Conservation (phyloP, 139 green algal species). For the Chlorella sp. region DNA sequence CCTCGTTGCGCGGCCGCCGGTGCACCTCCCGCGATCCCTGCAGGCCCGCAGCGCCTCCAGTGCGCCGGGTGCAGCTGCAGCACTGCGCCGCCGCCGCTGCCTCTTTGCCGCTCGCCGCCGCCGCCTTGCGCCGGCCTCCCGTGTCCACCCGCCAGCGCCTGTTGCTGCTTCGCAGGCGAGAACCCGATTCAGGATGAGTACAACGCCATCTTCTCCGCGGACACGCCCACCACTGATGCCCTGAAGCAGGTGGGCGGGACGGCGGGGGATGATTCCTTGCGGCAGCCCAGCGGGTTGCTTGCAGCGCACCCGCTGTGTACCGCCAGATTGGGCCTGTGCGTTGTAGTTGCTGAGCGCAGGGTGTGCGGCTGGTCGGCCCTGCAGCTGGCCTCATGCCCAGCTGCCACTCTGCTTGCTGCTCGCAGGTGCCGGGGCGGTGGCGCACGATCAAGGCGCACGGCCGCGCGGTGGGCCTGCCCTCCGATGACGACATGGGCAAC, state of each 20-base stretch:
- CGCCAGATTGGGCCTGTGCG: too few species aligned
- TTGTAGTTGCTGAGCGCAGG: too few species aligned
- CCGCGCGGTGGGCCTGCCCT: constrained; percentile 91
- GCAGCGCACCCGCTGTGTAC: constrained; percentile 7
- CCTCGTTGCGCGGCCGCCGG: too few species aligned
- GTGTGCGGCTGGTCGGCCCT: too few species aligned
- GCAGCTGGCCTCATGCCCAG: too few species aligned
- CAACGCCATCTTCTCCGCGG: constrained; percentile 81
- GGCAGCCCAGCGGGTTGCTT: too few species aligned
- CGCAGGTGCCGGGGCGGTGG: constrained; percentile 49
- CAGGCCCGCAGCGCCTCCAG: too few species aligned
- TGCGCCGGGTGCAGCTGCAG: too few species aligned
- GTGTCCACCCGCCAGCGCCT: neutral
- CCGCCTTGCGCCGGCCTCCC: neutral
- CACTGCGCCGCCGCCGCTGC: neutral
- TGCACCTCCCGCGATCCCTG: too few species aligned
- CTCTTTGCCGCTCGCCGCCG: neutral
- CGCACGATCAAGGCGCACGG: constrained; percentile 84
- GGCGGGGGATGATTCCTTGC: too few species aligned
- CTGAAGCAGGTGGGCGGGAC: constrained; percentile 37
- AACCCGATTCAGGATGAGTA: constrained; percentile 61
- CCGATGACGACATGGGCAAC: constrained; percentile 88
- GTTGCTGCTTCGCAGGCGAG: neutral
- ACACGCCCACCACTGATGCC: constrained; percentile 79
- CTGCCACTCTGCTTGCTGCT: too few species aligned